phyloP scores from a whole-genome alignment of 2,329 filamentous ascomycete genomes.

The Saccharata proteae region DNA sequence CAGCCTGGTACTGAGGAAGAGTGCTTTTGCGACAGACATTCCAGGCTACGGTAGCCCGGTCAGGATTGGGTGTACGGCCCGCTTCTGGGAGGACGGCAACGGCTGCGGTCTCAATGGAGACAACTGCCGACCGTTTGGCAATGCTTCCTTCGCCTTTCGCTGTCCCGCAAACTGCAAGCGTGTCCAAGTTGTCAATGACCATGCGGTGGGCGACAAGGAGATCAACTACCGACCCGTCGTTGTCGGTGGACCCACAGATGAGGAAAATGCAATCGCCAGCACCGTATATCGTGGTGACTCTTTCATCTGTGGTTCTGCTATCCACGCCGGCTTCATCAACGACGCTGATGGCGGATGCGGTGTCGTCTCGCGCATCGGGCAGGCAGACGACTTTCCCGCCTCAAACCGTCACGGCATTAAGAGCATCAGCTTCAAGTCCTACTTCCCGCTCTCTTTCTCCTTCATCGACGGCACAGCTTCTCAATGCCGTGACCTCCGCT shows the following conservation, averaged over 20 bases:
- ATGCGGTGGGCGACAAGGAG: constrained; percentile 60
- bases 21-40: constrained; percentile 48
- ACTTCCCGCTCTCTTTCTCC: constrained; percentile 76
- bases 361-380: constrained; percentile 62
- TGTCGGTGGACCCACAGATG: constrained; percentile 38
- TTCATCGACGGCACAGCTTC: constrained; percentile 58
- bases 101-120: constrained; percentile 63
- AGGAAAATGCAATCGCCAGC: constrained; percentile 25
- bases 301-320: constrained; percentile 73
- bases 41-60: constrained; percentile 55
- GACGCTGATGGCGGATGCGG: constrained; percentile 68
- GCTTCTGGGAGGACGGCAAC: constrained; percentile 61
- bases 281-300: constrained; percentile 78
- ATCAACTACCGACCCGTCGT: constrained; percentile 43
- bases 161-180: constrained; percentile 62
- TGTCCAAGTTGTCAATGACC: constrained; percentile 54
- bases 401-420: constrained; percentile 61
- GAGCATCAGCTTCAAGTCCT: constrained; percentile 70
- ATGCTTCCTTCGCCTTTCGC: constrained; percentile 57
- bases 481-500: constrained; percentile 64
- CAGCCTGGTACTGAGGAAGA: constrained; percentile 53
- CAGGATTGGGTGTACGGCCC: constrained; percentile 52
- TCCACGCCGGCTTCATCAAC: constrained; percentile 69
- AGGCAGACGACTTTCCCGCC: constrained; percentile 49
- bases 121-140: constrained; percentile 62